phyloP scores from a whole-genome alignment of 768 basidiomycete species.

The Tulasnella sp. region DNA sequence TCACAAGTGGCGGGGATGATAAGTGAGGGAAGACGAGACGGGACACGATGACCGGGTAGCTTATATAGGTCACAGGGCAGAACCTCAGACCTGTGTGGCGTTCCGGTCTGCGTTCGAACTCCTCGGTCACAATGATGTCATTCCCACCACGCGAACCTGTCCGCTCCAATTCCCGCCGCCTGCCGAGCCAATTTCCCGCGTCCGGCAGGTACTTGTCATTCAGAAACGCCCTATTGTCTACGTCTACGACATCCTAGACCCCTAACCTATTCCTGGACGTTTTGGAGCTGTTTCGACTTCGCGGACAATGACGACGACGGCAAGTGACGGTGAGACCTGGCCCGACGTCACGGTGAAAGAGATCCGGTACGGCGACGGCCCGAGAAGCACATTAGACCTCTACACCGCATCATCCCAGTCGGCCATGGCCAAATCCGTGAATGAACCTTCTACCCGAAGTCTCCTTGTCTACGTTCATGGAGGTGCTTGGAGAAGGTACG shows the following conservation, averaged over 20 bases:
- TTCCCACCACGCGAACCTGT: neutral
- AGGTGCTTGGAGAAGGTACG: slow-evolving; percentile 74
- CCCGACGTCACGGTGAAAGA: slow-evolving; percentile 1
- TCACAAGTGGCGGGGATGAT: neutral
- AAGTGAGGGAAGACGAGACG: neutral
- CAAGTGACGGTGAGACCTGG: neutral
- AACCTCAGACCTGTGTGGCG: neutral
- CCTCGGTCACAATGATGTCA: neutral
- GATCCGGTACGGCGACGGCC: slow-evolving; percentile 11
- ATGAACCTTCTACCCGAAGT: neutral
- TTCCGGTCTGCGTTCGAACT: neutral
- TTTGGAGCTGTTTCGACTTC: neutral
- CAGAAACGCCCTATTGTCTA: too few species aligned
- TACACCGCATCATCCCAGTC: slow-evolving; percentile 27
- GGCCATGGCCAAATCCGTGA: neutral
- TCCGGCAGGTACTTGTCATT: neutral
- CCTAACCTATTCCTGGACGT: neutral
- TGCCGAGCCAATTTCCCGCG: neutral
- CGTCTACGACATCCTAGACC: neutral
- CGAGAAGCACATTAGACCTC: slow-evolving; percentile 40
- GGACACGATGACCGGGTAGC: neutral
- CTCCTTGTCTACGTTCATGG: slow-evolving; percentile 69
- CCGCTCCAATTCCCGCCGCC: neutral
- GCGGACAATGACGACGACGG: neutral
- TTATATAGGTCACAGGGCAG: neutral